Conservation (phyloP, 2,329 filamentous ascomycete species). For the Fusarium vanettenii region DNA sequence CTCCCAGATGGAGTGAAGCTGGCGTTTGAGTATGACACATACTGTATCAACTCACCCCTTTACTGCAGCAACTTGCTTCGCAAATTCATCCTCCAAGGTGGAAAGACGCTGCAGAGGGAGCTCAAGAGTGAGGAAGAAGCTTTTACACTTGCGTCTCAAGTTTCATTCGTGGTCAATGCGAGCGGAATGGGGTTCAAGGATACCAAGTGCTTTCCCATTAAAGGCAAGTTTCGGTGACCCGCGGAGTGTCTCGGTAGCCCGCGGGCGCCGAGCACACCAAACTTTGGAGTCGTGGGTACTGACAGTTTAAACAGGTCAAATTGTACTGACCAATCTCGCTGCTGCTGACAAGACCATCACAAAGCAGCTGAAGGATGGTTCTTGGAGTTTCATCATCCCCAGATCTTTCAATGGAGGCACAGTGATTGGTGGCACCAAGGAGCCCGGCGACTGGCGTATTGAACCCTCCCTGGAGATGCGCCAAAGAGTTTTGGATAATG, state of each 20-base stretch:
- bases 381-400: constrained; percentile 72
- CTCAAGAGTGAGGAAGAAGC: constrained; percentile 49
- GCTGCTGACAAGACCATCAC: constrained; percentile 60
- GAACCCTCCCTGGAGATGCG: constrained; percentile 61
- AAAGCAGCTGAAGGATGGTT: constrained; percentile 70
- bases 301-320: constrained; percentile 46
- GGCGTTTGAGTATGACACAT: constrained; percentile 64
- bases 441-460: constrained; percentile 66
- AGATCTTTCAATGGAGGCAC: constrained; percentile 72
- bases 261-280: background rate
- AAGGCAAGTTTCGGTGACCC: constrained; percentile 37
- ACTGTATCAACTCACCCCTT: constrained; percentile 66
- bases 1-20: constrained; percentile 56
- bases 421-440: constrained; percentile 74
- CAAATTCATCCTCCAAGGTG: constrained; percentile 46
- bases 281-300: background rate
- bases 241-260: background rate
- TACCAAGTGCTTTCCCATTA: constrained; percentile 47
- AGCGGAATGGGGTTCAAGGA: constrained; percentile 51
- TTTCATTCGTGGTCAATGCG: constrained; percentile 47
- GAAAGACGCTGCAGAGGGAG: constrained; percentile 42
- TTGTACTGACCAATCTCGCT: constrained; percentile 51
- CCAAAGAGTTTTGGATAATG: constrained; percentile 38
- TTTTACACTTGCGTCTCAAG: constrained; percentile 36
- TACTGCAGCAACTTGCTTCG: constrained; percentile 57